These are phyloP conservation scores for Nakazawaea ernobii DNA, from an alignment of 805 yeast genomes.

Conservation along the genomic window DNA sequence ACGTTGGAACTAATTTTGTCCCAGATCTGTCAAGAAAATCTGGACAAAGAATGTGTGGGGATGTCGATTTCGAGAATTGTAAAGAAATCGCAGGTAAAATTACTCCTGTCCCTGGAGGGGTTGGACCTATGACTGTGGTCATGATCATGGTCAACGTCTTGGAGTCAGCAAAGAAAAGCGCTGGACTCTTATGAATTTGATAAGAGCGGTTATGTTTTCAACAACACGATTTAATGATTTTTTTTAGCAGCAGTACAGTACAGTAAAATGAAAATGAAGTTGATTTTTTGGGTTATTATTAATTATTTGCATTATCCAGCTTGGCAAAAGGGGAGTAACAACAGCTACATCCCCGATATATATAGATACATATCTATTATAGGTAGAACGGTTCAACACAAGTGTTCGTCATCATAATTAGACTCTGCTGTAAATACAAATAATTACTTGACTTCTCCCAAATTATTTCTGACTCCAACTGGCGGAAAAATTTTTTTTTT, in stretches of 20 bases:
- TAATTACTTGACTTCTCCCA: background rate
- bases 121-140: constrained; percentile 90
- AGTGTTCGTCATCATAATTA: background rate
- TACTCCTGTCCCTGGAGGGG: constrained; percentile 93
- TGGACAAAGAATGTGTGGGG: constrained; percentile 73
- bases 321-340: too few relatives aligned
- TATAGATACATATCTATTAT: too few relatives aligned
- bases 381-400: constrained; percentile 1
- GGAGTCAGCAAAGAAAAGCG: constrained; percentile 53
- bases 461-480: background rate
- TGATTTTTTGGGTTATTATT: too few relatives aligned
- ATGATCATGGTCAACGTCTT: constrained; percentile 70
- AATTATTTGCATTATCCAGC: background rate
- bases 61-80: constrained; percentile 60
- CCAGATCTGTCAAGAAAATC: constrained; percentile 60
- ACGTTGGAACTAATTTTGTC: constrained; percentile 78
- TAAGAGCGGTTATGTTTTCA: background rate
- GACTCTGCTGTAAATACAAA: background rate
- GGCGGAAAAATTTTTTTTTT: background rate
- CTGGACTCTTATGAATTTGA: constrained; percentile 1
- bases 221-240: background rate
- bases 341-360: too few relatives aligned
- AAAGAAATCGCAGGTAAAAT: constrained; percentile 51
- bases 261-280: background rate
- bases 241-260: background rate